phyloP scores from a whole-genome alignment of 2,329 filamentous ascomycete genomes.

The Hypoxylon sp. region DNA sequence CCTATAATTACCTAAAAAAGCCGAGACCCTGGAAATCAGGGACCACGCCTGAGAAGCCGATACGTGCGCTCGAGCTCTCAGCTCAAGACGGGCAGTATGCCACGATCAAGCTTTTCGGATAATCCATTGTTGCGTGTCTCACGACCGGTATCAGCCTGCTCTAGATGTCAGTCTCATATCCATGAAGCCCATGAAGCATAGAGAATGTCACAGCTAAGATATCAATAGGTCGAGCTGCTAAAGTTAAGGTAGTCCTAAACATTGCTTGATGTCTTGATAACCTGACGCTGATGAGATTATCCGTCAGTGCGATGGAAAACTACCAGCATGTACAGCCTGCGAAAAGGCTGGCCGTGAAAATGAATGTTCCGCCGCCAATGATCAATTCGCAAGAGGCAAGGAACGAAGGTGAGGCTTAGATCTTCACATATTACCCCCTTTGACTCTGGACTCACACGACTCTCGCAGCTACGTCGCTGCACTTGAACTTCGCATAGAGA shows the following conservation, averaged over 20 bases:
- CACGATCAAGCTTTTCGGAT: slow-evolving; percentile 60
- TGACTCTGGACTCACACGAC: slow-evolving; percentile 16
- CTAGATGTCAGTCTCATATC: slow-evolving; percentile 70
- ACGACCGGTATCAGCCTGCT: slow-evolving; percentile 83
- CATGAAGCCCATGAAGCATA: slow-evolving; percentile 18
- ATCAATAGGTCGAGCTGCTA: slow-evolving; percentile 79
- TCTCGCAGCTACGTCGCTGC: slow-evolving; percentile 85
- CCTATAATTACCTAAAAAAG: slow-evolving; percentile 33
- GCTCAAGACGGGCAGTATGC: slow-evolving; percentile 51
- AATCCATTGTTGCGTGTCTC: slow-evolving; percentile 79
- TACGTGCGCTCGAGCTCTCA: slow-evolving; percentile 32
- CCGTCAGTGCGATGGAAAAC: slow-evolving; percentile 90
- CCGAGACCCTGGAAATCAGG: slow-evolving; percentile 33
- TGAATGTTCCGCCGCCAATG: slow-evolving; percentile 94
- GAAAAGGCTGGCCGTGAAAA: slow-evolving; percentile 89
- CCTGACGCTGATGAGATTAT: slow-evolving; percentile 34
- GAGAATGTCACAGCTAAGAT: slow-evolving; percentile 40
- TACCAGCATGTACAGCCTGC: slow-evolving; percentile 94
- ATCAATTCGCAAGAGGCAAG: slow-evolving; percentile 95
- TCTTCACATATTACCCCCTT: slow-evolving; percentile 7
- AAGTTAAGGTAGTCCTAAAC: slow-evolving; percentile 78
- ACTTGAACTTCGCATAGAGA: slow-evolving; percentile 91
- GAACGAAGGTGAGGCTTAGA: slow-evolving; percentile 77
- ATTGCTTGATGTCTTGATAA: slow-evolving; percentile 12
- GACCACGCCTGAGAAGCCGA: slow-evolving; percentile 31